Base-by-base conservation (phyloP, 83 land plant species). In the Picea engelmannii region DNA sequence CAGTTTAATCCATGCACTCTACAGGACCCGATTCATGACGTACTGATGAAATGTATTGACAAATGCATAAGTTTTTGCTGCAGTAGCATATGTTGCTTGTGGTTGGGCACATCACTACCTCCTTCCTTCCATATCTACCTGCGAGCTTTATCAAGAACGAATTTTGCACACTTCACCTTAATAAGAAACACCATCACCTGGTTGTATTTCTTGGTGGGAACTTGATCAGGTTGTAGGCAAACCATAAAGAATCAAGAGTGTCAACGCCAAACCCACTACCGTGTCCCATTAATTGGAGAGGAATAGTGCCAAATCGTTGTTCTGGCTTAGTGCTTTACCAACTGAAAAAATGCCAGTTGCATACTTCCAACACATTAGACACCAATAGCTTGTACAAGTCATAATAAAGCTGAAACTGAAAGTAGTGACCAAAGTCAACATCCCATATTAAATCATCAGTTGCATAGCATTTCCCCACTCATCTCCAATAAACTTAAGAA, bases 41-140 rank as follows among this genome's bases (percentile, higher is more conserved):
- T 97, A 97, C 82, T 97, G 99, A 84, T 97, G 99, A 83, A 97
- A 89, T 15, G 99, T 97, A 92, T 97, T 97, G 35, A 97, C 98
- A 97, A 97, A 85, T 97, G 98, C 66, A 97, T 93, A 61, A 97
- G 92, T 82, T 97, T 95, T 74, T 94, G 96, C 88, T 97, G 95
- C 77, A 95, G 82, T 62, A 97, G 85, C 83, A 96, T 82, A 79
- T 91, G 95, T 76, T 71, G 95, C 87, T 97, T 95, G 64, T 80
- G 81, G 79, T 85, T 86, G 40, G 79, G 81, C 63, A 83, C 83
- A 81, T 79, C 83, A 60, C 84, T 88, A 64, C 91, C 90, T 84
- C 86, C 89, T 76, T 83, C 91, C 99, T 96, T 35, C 38, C 38
- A 35, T 35, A 35, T 35, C 38, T 35, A 35, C 38, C 38, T 35